phyloP scores from a whole-genome alignment of 2,329 filamentous ascomycete genomes.

The Sporothrix brasiliensis region DNA sequence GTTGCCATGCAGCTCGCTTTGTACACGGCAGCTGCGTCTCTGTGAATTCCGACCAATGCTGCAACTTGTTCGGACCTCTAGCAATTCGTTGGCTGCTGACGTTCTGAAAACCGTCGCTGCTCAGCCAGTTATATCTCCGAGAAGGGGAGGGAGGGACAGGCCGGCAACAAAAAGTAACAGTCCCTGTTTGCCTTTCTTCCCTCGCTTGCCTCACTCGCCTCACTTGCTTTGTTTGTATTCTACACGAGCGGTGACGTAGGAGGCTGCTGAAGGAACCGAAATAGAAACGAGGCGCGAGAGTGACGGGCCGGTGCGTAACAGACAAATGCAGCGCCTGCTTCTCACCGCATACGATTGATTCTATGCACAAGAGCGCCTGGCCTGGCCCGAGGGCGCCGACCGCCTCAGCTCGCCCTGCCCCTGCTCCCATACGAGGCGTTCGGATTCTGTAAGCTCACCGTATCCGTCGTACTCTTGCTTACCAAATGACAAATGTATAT shows the following conservation, averaged over 20 bases:
- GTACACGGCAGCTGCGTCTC: no score
- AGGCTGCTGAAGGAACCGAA: neutral
- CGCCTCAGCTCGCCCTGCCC: slow-evolving; percentile 5
- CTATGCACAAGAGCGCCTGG: neutral
- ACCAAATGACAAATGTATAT: neutral
- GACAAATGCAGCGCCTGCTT: neutral
- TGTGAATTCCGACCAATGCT: neutral
- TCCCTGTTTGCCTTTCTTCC: neutral
- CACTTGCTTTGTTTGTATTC: neutral
- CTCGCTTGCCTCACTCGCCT: no score
- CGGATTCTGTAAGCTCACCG: neutral
- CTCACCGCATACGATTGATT: slow-evolving; percentile 6
- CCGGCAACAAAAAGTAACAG: neutral
- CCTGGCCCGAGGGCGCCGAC: neutral
- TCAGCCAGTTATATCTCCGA: neutral
- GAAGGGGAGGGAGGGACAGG: neutral
- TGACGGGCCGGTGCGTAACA: neutral
- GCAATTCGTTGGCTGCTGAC: neutral
- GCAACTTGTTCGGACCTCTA: neutral
- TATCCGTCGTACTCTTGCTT: neutral
- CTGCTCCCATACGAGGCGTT: neutral
- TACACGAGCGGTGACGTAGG: neutral
- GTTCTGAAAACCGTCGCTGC: neutral
- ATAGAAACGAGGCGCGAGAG: slow-evolving; percentile 8
- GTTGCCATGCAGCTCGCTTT: neutral